Evolutionary conservation across 2,329 filamentous ascomycete genomes (phyloP), one percentile per base, ranked within the genome.

Genomic region (Drechslera avenae): DNA sequence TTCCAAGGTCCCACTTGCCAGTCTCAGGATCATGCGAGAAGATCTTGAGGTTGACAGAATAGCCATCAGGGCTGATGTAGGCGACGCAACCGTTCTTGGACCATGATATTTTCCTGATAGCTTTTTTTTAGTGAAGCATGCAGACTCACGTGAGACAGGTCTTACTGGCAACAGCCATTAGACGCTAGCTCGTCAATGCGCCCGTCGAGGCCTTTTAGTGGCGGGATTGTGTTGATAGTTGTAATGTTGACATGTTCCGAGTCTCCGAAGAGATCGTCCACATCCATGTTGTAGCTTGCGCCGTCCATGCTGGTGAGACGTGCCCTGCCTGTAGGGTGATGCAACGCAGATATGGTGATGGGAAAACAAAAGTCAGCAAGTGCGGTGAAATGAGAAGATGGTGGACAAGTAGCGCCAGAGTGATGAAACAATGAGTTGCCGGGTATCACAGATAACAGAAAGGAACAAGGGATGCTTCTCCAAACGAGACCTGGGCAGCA

Each of bases 81-180:
- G 92, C 92, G 60, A 97, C 90, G 52, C 87, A 91, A 35, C 93
- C 93, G 54, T 86, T 83, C 64, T 87, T 91, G 9, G 93, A 96
- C 92, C 93, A 97, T 23, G 89, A 86, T 46, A 97, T 83, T 58
- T 85, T 85, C 69, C 91, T 95, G 51, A 18, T 14, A 17, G n/a
- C n/a, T n/a, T n/a, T 32, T 5, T 23, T 39, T 65, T 19, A 62
- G 37, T 18, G n/a, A 3, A 19, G 19, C 8, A 10, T 10, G 9
- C 1, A 44, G 7, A 21, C 14, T 23, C 30, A 18, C 16, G 13
- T 16, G 8, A 21, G 19, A n/a, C 32, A n/a, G 26, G 36, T 81
- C 86, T 76, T 84, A 94, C 91, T 91, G 88, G 79, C 87, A 90
- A 71, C 89, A 94, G 13, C 91, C 91, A 51, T 83, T 83, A 50